phyloP scores from a whole-genome alignment of 345 rosid species.

The Gynandropsis gynandra region DNA sequence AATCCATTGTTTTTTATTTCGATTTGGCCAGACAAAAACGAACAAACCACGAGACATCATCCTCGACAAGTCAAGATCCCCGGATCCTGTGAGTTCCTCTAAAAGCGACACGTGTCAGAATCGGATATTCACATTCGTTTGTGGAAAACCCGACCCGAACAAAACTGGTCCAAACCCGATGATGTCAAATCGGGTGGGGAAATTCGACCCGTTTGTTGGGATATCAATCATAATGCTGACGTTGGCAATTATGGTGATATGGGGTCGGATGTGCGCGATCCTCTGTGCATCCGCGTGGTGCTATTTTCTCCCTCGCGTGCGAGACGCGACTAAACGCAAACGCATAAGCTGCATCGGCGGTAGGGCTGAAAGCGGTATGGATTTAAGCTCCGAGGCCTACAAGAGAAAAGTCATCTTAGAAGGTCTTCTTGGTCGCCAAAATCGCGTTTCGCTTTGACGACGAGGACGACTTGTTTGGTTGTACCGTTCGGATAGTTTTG shows the following conservation, averaged over 20 bases:
- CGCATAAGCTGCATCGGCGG: conserved; percentile 3
- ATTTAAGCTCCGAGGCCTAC: conserved; percentile 41
- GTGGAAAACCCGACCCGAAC: conserved; percentile 17
- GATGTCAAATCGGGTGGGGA: conserved; percentile 9
- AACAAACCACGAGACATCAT: conserved; percentile 14
- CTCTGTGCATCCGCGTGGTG: conserved; percentile 57
- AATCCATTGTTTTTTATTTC: too few relatives aligned
- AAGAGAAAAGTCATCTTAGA: conserved; percentile 68
- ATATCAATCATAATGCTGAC: conserved; percentile 47
- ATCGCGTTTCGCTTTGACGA: conserved; percentile 12
- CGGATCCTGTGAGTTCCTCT: conserved; percentile 17
- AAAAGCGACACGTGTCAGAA: conserved; percentile 13
- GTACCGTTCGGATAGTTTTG: too few relatives aligned
- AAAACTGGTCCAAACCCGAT: conserved; percentile 7
- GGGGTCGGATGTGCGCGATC: conserved; percentile 65
- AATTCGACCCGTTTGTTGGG: conserved; percentile 38
- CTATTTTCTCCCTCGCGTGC: conserved; percentile 38
- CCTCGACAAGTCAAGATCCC: not conserved
- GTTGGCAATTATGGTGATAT: conserved; percentile 38
- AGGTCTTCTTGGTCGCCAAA: conserved; percentile 46
- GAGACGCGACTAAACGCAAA: conserved; percentile 1
- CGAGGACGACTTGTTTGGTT: too few relatives aligned
- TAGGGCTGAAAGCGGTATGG: conserved; percentile 4
- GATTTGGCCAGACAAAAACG: conserved; percentile 5
- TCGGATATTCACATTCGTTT: conserved; percentile 26